Percentiles rank a stretch among this genome's conserved stretches.
Evolutionary conservation across 2,329 filamentous ascomycete species (phyloP).

Genomic region (Talaromyces funiculosus): DNA sequence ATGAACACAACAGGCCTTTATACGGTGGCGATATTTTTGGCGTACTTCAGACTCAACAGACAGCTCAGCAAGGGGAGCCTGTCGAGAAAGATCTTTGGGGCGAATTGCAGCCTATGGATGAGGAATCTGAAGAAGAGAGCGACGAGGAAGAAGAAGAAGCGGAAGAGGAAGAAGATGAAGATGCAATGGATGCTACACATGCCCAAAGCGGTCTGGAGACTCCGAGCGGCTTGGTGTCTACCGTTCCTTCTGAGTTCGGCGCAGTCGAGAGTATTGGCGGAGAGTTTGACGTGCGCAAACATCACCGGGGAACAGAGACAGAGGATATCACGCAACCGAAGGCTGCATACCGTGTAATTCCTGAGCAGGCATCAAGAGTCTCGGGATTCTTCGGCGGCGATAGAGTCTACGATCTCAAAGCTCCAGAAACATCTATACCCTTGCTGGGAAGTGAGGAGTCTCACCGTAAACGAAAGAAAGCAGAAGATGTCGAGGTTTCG

Average conservation of each 20-base stretch:
- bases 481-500: constrained; percentile 87
- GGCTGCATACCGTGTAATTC: constrained; percentile 81
- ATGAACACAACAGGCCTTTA: constrained; percentile 84
- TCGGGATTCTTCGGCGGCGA: constrained; percentile 97
- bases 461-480: constrained; percentile 82
- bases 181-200: constrained; percentile 60
- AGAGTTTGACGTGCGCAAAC: constrained; percentile 88
- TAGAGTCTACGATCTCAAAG: constrained; percentile 80
- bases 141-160: constrained; percentile 68
- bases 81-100: constrained; percentile 89
- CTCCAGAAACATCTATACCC: constrained; percentile 54
- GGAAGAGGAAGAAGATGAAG: constrained; percentile 59
- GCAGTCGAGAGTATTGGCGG: constrained; percentile 71
- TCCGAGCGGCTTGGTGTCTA: constrained; percentile 72
- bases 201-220: constrained; percentile 75
- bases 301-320: constrained; percentile 76
- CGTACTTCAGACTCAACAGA: constrained; percentile 58
- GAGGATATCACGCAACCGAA: constrained; percentile 71
- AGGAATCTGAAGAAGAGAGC: constrained; percentile 62
- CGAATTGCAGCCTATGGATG: constrained; percentile 74
- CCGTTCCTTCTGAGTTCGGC: constrained; percentile 72
- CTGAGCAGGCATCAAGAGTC: constrained; percentile 76
- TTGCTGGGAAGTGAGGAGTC: constrained; percentile 78
- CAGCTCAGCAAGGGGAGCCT: constrained; percentile 64
- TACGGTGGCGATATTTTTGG: constrained; percentile 96